These are phyloP conservation scores for Phalaenopsis equestris DNA, from an alignment of 106 monocot species.

Conservation along the genomic window DNA sequence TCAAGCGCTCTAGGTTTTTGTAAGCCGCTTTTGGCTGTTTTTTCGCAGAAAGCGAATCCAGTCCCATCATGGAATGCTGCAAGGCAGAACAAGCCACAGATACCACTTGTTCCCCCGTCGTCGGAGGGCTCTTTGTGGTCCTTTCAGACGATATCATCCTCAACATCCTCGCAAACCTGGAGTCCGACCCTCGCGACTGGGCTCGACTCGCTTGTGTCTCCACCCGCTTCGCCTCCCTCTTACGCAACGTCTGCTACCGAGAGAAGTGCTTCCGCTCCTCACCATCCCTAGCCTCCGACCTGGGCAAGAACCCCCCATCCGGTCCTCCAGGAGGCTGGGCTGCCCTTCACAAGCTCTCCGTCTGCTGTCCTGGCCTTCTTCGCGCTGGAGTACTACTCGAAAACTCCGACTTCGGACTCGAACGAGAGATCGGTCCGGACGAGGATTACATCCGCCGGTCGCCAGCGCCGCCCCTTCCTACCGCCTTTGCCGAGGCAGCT, in stretches of 20 bases:
- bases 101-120: not conserved
- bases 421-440: conserved; percentile 78
- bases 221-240: conserved; percentile 48
- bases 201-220: conserved; percentile 56
- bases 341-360: conserved; percentile 74
- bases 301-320: conserved; percentile 1
- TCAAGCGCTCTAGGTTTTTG: not conserved
- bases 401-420: conserved; percentile 77
- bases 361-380: conserved; percentile 85
- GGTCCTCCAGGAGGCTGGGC: conserved; percentile 33
- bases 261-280: conserved; percentile 31
- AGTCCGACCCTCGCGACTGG: conserved; percentile 73
- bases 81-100: not conserved
- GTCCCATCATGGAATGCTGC: not conserved
- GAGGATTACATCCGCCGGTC: not conserved
- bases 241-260: conserved; percentile 37
- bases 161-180: conserved; percentile 55
- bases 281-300: conserved; percentile 20
- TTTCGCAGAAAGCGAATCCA: not conserved
- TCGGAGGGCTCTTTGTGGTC: conserved; percentile 13
- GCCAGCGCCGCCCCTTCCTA: not conserved
- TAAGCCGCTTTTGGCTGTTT: not conserved
- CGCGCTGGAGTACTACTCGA: conserved; percentile 82
- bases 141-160: conserved; percentile 71
- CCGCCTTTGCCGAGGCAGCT: not conserved